These are phyloP conservation scores for Gossypium trilobum DNA, from an alignment of 441 rosid species.

Conservation along the genomic window DNA sequence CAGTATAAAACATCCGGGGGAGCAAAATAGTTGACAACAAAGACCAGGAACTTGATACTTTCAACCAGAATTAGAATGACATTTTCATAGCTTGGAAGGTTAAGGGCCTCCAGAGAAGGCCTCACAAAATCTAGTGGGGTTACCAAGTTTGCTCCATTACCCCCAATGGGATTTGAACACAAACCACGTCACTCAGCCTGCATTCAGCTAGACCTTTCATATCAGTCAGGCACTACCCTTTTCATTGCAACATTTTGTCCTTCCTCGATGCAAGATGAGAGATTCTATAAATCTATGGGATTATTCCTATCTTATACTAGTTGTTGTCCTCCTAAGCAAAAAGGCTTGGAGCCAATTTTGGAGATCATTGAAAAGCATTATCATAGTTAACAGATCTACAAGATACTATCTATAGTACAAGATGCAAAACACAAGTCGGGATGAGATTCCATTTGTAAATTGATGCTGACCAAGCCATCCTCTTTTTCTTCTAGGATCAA, in stretches of 20 bases:
- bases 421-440: background rate
- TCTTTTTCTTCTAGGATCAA: conserved; percentile 12
- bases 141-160: background rate
- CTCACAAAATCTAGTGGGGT: background rate
- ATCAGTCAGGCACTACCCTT: background rate
- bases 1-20: background rate
- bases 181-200: background rate
- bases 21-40: background rate
- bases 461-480: background rate
- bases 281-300: background rate
- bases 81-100: background rate
- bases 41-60: background rate
- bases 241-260: background rate
- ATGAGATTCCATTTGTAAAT: background rate
- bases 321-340: background rate
- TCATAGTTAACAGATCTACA: background rate
- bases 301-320: background rate
- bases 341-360: background rate
- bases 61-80: background rate
- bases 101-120: background rate
- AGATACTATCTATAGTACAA: background rate
- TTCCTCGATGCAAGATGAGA: conserved; percentile 3
- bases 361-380: background rate
- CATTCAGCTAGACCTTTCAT: background rate
- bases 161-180: background rate